Conservation (phyloP, 805 yeast species). For the Ogataea thermomethanolica region DNA sequence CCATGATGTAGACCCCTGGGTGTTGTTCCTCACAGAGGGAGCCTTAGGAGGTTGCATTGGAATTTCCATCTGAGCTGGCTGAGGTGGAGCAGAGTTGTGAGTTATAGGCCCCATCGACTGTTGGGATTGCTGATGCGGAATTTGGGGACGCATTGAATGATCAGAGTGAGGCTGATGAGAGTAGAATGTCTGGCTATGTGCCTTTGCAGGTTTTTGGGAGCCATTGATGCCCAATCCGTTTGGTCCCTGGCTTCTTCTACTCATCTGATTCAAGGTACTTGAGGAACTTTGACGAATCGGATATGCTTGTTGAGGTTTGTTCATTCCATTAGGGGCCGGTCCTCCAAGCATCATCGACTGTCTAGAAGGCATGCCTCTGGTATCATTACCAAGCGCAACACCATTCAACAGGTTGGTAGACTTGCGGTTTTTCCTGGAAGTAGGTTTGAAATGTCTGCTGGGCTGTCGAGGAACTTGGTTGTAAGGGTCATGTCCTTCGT, state of each 20-base stretch:
- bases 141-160: not conserved
- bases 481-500: conserved; percentile 21
- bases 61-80: conserved; percentile 1
- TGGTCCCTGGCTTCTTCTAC: conserved; percentile 20
- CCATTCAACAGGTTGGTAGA: conserved; percentile 34
- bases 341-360: conserved; percentile 30
- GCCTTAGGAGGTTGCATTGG: conserved; percentile 3
- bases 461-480: conserved; percentile 17
- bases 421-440: conserved; percentile 45
- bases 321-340: conserved; percentile 1
- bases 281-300: conserved; percentile 22
- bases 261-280: conserved; percentile 15
- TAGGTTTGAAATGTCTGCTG: conserved; percentile 35
- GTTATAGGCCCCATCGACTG: no score
- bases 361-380: conserved; percentile 29
- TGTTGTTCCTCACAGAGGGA: not conserved
- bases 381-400: conserved; percentile 24
- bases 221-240: conserved; percentile 23
- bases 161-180: conserved; percentile 4
- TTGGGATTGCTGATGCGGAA: conserved; percentile 4
- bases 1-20: not conserved
- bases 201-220: conserved; percentile 10
- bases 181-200: conserved; percentile 5
- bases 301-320: conserved; percentile 10
- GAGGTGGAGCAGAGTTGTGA: conserved; percentile 3